phyloP scores from a whole-genome alignment of 169 alveolate genomes.

The Eimeria acervulina region DNA sequence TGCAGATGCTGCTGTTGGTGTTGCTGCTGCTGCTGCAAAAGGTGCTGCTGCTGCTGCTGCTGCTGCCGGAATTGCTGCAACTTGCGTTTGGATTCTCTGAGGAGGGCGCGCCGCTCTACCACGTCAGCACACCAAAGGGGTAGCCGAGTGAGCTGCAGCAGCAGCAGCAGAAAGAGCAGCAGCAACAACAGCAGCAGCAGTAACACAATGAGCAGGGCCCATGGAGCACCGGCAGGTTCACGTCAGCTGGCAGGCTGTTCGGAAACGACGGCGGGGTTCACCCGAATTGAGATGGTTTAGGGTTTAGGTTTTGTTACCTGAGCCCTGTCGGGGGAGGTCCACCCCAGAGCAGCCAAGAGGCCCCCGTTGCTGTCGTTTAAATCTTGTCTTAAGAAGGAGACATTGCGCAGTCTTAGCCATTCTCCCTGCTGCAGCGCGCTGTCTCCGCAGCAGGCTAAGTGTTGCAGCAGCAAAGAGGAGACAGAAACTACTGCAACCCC shows the following conservation, averaged over 20 bases:
- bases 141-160: constrained; percentile 46
- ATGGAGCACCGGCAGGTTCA: background rate
- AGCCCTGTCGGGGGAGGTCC: constrained; percentile 52
- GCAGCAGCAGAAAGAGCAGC: background rate
- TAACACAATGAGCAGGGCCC: background rate
- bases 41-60: background rate
- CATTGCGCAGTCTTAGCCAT: constrained; percentile 23
- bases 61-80: constrained; percentile 10
- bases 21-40: constrained; percentile 11
- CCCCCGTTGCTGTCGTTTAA: constrained; percentile 5
- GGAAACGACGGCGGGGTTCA: background rate
- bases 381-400: constrained; percentile 19
- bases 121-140: constrained; percentile 68
- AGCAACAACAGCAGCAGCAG: background rate
- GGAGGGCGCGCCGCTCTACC: constrained; percentile 26
- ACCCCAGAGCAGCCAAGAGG: constrained; percentile 24
- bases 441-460: constrained; percentile 36
- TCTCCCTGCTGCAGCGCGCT: constrained; percentile 49
- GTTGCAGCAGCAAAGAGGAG: constrained; percentile 30
- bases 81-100: constrained; percentile 16
- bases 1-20: constrained; percentile 24
- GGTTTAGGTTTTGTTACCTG: background rate
- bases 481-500: constrained; percentile 37
- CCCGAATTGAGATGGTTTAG: background rate
- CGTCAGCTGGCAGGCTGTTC: background rate